A percentile compares a stretch with the other conserved stretches of the same genome.
Evolutionary conservation across 805 yeast genomes (phyloP).

Genomic region (Barnettozyma californica): DNA sequence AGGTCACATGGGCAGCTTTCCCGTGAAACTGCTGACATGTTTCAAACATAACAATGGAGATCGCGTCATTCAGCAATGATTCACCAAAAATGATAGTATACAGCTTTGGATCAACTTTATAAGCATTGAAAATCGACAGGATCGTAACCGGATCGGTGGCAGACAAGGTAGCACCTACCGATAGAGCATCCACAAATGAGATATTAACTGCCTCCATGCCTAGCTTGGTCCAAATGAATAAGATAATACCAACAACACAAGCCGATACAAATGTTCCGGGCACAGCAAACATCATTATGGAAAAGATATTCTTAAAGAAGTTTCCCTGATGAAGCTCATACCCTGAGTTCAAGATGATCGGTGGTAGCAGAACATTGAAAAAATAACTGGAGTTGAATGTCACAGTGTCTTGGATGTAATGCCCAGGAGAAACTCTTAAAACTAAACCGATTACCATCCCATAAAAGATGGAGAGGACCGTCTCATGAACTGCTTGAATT

Average conservation of each 20-base stretch:
- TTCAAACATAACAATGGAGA: constrained; percentile 97
- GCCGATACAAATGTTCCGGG: constrained; percentile 96
- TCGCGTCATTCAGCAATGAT: constrained; percentile 91
- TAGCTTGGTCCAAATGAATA: constrained; percentile 84
- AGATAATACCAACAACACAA: constrained; percentile 79
- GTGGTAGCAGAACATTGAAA: constrained; percentile 91
- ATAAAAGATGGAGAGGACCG: constrained; percentile 90
- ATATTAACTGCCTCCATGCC: constrained; percentile 86
- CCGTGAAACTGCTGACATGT: constrained; percentile 97
- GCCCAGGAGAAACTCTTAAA: constrained; percentile 90
- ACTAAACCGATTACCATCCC: constrained; percentile 95
- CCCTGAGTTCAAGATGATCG: constrained; percentile 93
- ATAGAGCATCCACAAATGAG: constrained; percentile 94
- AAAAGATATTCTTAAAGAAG: constrained; percentile 86
- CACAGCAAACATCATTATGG: constrained; percentile 89
- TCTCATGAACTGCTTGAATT: constrained; percentile 95
- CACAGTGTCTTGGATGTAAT: constrained; percentile 93
- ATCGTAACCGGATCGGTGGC: constrained; percentile 99
- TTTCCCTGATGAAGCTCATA: constrained; percentile 95
- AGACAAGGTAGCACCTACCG: constrained; percentile 95
- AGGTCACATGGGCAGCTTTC: constrained; percentile 63
- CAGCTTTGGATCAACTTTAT: constrained; percentile 95
- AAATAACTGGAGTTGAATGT: constrained; percentile 92
- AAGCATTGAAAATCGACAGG: constrained; percentile 91
- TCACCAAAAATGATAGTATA: constrained; percentile 98